Percentiles rank a stretch among this genome's conserved stretches.
These are phyloP conservation scores for Penicillium rolfsii DNA, from an alignment of 2,329 filamentous ascomycete genomes.

Conservation along the genomic window DNA sequence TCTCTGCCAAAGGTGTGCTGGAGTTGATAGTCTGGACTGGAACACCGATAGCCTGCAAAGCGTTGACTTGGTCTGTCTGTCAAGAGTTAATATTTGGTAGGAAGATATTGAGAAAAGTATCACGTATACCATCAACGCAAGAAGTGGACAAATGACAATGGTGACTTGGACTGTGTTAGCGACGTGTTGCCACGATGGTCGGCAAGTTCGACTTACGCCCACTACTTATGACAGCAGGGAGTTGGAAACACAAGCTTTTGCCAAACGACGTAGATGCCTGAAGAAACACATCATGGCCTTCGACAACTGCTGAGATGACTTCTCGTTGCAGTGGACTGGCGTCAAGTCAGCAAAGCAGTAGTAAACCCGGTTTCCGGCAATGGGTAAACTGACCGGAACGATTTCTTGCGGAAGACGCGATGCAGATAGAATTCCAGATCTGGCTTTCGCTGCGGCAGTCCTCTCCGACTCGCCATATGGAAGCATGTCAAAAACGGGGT, in stretches of 20 bases:
- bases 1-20: slow-evolving; percentile 69
- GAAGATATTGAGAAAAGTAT: too few relatives aligned
- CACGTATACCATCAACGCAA: slow-evolving; percentile 79
- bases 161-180: slow-evolving; percentile 63
- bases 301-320: slow-evolving; percentile 79
- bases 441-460: slow-evolving; percentile 36
- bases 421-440: slow-evolving; percentile 77
- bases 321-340: slow-evolving; percentile 79
- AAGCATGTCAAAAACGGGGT: slow-evolving; percentile 21
- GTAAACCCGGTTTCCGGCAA: not conserved
- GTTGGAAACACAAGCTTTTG: slow-evolving; percentile 90
- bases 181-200: not conserved
- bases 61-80: slow-evolving; percentile 88
- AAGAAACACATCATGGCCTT: slow-evolving; percentile 87
- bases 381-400: slow-evolving; percentile 63
- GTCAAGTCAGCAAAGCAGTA: slow-evolving; percentile 2
- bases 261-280: slow-evolving; percentile 79
- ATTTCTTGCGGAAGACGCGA: slow-evolving; percentile 71
- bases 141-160: slow-evolving; percentile 83
- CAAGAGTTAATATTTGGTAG: not conserved
- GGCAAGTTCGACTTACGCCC: slow-evolving; percentile 65
- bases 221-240: slow-evolving; percentile 83
- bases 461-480: slow-evolving; percentile 33
- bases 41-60: slow-evolving; percentile 73
- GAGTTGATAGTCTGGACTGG: slow-evolving; percentile 86